Evolutionary conservation across 148 eudicot species (phyloP), one percentile per base, ranked within the genome.

Genomic region (Diospyros kaki): DNA sequence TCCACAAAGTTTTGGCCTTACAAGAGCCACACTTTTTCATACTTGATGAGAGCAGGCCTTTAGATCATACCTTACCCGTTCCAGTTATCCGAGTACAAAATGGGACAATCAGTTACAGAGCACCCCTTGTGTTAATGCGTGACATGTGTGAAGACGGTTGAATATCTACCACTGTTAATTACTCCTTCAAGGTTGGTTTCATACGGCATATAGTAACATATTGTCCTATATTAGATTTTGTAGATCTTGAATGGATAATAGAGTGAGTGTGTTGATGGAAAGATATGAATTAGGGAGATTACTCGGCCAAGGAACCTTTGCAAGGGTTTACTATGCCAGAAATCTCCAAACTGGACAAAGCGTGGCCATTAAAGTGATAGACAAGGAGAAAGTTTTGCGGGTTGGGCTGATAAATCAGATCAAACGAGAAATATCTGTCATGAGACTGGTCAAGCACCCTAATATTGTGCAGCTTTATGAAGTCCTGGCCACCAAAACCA

Each of bases 281-380:
- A 87, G 69, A 70, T 91, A 91, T 56, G 93, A 91, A 67, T 51
- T 91, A 40, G 97, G 97, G 48, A 82, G 88, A 75, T 46, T 86
- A 63, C 80, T 91, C 0, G 97, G 93, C n/a, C 97, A 91, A 81
- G 97, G 97, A 53, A 86, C 90, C 46, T 91, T 89, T 77, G 97
- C 90, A 9, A 89, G 83, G 77, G 97, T 91, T 73, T 86, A 87
- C 77, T 86, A 79, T 67, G 97, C 81, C 5, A 84, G 97, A 69
- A 82, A 82, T 78, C 44, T 91, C 28, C 45, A 13, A 52, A 85
- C 87, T 2, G 88, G 93, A 71, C 88, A 86, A 55, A 80, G 92
- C 13, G 97, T 89, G 53, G 97, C 97, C 17, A 88, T 91, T 69
- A 91, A 91, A 80, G 74, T 88, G 48, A 84, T 91, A 55, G 93